These are phyloP conservation scores for Leptographium lundbergii DNA, from an alignment of 2,329 filamentous ascomycete genomes.

Conservation along the genomic window DNA sequence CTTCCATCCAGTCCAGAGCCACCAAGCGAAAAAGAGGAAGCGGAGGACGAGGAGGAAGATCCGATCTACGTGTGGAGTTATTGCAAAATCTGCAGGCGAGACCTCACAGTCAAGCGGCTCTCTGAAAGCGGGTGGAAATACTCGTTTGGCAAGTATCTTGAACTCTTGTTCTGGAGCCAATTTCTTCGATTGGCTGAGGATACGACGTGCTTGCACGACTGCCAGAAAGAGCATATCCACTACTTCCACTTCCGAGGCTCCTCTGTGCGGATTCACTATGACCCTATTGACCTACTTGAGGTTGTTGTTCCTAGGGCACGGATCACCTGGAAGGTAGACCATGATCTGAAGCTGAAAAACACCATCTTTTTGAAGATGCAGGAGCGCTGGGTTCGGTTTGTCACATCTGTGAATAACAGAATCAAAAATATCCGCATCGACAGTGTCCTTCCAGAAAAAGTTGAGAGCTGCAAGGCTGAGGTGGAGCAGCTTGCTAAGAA, in stretches of 20 bases:
- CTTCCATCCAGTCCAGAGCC: conserved; percentile 50
- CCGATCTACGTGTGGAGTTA: conserved; percentile 96
- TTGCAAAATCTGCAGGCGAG: conserved; percentile 82
- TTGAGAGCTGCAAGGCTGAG: conserved; percentile 68
- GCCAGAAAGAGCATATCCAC: conserved; percentile 81
- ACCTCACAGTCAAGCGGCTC: conserved; percentile 83
- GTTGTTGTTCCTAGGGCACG: conserved; percentile 82
- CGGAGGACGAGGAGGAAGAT: conserved; percentile 27
- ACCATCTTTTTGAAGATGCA: conserved; percentile 75
- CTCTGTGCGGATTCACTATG: conserved; percentile 81
- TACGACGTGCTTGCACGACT: conserved; percentile 66
- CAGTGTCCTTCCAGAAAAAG: conserved; percentile 77
- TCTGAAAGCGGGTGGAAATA: conserved; percentile 95
- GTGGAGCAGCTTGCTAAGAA: conserved; percentile 67
- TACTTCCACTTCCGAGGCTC: conserved; percentile 86
- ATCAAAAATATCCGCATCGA: conserved; percentile 84
- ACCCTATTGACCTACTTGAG: conserved; percentile 83
- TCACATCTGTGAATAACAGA: conserved; percentile 70
- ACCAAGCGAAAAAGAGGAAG: conserved; percentile 13
- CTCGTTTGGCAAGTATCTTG: conserved; percentile 96
- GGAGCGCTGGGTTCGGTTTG: conserved; percentile 74
- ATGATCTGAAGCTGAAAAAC: conserved; percentile 85
- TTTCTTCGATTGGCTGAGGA: conserved; percentile 62
- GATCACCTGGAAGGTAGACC: conserved; percentile 96
- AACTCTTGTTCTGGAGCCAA: conserved; percentile 90